A percentile compares a stretch with the other conserved stretches of the same genome.
These are phyloP conservation scores for Ophiostoma tasmaniense DNA, from an alignment of 2,329 filamentous ascomycete species.

Conservation along the genomic window DNA sequence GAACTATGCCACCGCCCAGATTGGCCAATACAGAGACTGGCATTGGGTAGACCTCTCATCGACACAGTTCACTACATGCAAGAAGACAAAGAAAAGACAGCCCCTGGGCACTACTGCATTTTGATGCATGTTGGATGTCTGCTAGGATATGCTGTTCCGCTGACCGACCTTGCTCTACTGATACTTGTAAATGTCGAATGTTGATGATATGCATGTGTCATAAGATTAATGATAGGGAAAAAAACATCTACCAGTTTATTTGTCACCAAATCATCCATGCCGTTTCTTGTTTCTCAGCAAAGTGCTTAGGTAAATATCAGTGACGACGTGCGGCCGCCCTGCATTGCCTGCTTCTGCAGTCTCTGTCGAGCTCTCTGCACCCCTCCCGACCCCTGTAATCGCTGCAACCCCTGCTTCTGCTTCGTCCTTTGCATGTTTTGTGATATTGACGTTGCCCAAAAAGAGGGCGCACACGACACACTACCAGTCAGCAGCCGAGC, in stretches of 20 bases:
- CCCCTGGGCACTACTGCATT: background rate
- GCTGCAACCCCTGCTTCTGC: background rate
- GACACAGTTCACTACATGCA: background rate
- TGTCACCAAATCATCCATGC: background rate
- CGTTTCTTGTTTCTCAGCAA: background rate
- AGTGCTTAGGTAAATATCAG: slow-evolving; percentile 9
- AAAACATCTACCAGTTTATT: background rate
- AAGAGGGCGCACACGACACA: slow-evolving; percentile 25
- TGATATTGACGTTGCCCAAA: slow-evolving; percentile 30
- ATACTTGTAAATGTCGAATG: background rate
- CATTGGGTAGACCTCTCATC: background rate
- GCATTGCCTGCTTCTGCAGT: background rate
- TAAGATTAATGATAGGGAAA: background rate
- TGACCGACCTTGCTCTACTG: background rate
- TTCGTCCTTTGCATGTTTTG: slow-evolving; percentile 14
- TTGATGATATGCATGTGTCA: background rate
- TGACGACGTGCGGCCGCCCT: slow-evolving; percentile 5
- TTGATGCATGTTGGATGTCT: background rate
- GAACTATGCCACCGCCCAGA: background rate
- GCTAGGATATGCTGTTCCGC: background rate
- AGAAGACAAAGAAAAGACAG: background rate
- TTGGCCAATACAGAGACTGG: background rate
- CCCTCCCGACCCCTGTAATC: background rate
- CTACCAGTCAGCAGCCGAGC: slow-evolving; percentile 12
- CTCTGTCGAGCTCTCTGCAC: background rate